Conservation (phyloP, 495 filamentous ascomycete genomes). For the Amphirosellinia nigrospora region DNA sequence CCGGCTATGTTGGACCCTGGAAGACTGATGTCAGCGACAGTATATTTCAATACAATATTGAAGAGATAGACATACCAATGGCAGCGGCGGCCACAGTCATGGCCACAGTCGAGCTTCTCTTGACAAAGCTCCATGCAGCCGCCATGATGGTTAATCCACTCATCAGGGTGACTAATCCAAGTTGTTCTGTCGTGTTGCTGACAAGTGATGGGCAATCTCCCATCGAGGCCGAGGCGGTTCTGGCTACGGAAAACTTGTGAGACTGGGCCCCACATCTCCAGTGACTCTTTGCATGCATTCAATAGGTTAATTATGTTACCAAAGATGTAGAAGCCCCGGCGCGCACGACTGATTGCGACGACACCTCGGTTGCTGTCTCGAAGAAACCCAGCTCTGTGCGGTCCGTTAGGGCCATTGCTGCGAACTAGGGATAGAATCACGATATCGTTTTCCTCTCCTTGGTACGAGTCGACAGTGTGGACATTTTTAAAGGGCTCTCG, state of each 20-base stretch:
- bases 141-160: slow-evolving; percentile 61
- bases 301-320: slow-evolving; percentile 70
- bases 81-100: slow-evolving; percentile 51
- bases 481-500: slow-evolving; percentile 64
- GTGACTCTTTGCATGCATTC: slow-evolving; percentile 38
- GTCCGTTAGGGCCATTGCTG: slow-evolving; percentile 48
- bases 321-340: slow-evolving; percentile 84
- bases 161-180: slow-evolving; percentile 52
- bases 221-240: slow-evolving; percentile 27
- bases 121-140: slow-evolving; percentile 63
- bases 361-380: slow-evolving; percentile 79
- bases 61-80: slow-evolving; percentile 45
- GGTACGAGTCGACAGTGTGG: slow-evolving; percentile 88
- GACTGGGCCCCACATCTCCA: slow-evolving; percentile 49
- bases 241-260: slow-evolving; percentile 41
- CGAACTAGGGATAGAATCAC: slow-evolving; percentile 85
- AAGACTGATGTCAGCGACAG: slow-evolving; percentile 44
- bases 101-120: slow-evolving; percentile 49
- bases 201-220: slow-evolving; percentile 49
- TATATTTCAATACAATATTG: background rate
- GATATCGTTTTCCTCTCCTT: slow-evolving; percentile 93
- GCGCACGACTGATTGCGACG: slow-evolving; percentile 88
- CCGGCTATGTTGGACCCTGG: slow-evolving; percentile 63
- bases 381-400: slow-evolving; percentile 65
- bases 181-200: slow-evolving; percentile 42